phyloP scores from a whole-genome alignment of 805 yeast species.

The Zygoascus flipseniorum region DNA sequence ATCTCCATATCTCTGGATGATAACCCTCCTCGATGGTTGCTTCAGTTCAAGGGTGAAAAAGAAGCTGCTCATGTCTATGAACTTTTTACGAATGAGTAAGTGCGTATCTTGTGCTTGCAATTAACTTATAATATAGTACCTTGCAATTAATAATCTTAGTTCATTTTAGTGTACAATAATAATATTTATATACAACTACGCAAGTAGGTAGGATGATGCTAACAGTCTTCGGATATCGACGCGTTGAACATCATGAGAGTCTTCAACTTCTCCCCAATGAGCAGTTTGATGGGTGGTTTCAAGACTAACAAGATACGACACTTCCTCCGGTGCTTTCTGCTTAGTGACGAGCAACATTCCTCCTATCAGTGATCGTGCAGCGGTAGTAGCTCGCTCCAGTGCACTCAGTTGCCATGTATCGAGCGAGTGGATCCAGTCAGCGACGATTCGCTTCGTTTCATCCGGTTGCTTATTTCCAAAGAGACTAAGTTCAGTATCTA shows the following conservation, averaged over 20 bases:
- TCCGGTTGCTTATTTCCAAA: slow-evolving; percentile 68
- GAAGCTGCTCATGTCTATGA: slow-evolving; percentile 19
- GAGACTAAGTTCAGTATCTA: slow-evolving; percentile 80
- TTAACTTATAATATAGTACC: neutral
- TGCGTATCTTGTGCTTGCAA: neutral
- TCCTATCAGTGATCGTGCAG: slow-evolving; percentile 78
- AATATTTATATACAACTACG: slow-evolving; percentile 18
- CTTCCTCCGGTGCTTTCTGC: slow-evolving; percentile 47
- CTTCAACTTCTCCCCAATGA: slow-evolving; percentile 98
- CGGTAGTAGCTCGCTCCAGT: slow-evolving; percentile 78
- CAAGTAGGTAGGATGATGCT: slow-evolving; percentile 64
- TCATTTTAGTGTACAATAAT: neutral
- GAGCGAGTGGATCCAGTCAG: slow-evolving; percentile 53
- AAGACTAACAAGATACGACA: slow-evolving; percentile 68
- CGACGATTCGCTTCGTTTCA: slow-evolving; percentile 52
- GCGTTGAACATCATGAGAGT: slow-evolving; percentile 95
- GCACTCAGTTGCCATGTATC: slow-evolving; percentile 76
- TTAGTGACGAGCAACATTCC: slow-evolving; percentile 56
- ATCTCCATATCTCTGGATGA: slow-evolving; percentile 8
- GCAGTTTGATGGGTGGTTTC: slow-evolving; percentile 81
- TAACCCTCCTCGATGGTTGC: slow-evolving; percentile 16
- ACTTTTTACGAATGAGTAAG: slow-evolving; percentile 7
- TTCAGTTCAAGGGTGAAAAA: slow-evolving; percentile 24
- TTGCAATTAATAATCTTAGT: neutral
- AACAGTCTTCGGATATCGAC: slow-evolving; percentile 80